These are phyloP conservation scores for Linderniella brevidens DNA, from an alignment of 257 asterid genomes.

Conservation along the genomic window DNA sequence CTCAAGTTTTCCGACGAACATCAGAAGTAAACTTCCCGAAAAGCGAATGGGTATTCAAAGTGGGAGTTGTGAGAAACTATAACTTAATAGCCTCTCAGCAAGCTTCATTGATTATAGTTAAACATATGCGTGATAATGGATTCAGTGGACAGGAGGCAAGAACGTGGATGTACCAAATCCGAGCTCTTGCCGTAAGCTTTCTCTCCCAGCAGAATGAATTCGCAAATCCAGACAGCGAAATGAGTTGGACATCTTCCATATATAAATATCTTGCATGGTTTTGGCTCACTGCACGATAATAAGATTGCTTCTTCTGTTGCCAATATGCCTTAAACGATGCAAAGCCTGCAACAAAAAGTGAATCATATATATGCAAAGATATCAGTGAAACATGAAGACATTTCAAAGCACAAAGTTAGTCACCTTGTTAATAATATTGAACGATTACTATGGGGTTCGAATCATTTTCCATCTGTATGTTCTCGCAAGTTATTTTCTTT, in stretches of 20 bases:
- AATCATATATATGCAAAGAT: background rate
- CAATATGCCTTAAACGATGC: constrained; percentile 47
- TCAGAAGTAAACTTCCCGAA: too few relatives aligned
- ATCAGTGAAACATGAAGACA: background rate
- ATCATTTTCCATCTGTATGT: constrained; percentile 61
- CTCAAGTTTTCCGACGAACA: too few relatives aligned
- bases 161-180: constrained; percentile 28
- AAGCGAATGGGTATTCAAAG: too few relatives aligned
- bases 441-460: constrained; percentile 72
- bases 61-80: too few relatives aligned
- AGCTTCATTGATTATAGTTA: too few relatives aligned
- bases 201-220: constrained; percentile 68
- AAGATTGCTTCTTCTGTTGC: constrained; percentile 45
- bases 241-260: constrained; percentile 38
- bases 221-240: constrained; percentile 18
- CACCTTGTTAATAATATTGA: constrained; percentile 90
- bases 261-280: constrained; percentile 42
- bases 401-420: background rate
- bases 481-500: constrained; percentile 38
- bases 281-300: constrained; percentile 59
- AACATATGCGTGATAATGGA: too few relatives aligned
- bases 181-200: constrained; percentile 51
- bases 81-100: too few relatives aligned
- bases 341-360: constrained; percentile 31
- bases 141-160: constrained; percentile 43